phyloP scores from a whole-genome alignment of 129 eudicot genomes.

The Saussurea involucrata region DNA sequence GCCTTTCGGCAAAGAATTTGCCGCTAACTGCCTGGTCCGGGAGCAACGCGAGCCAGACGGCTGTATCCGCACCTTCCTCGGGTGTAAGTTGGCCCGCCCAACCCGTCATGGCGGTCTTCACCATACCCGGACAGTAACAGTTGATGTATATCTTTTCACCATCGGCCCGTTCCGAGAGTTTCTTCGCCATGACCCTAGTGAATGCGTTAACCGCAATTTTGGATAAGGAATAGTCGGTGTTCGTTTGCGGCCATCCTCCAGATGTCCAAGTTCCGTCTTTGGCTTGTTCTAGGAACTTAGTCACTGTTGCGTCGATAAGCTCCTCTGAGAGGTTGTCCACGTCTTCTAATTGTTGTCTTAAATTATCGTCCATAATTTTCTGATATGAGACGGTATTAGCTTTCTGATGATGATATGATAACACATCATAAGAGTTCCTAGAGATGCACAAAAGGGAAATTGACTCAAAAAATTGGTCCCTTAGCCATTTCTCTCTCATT shows the following conservation, averaged over 20 bases:
- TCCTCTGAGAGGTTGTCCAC: conserved; percentile 67
- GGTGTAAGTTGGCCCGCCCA: conserved; percentile 79
- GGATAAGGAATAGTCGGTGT: conserved; percentile 80
- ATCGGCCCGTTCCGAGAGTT: conserved; percentile 56
- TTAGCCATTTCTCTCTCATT: no score
- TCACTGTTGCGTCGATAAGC: conserved; percentile 54
- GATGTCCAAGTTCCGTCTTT: conserved; percentile 78
- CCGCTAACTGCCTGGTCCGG: conserved; percentile 16
- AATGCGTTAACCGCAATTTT: conserved; percentile 76
- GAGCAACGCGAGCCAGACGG: conserved; percentile 87
- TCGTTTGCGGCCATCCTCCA: conserved; percentile 83
- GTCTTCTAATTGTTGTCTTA: conserved; percentile 71
- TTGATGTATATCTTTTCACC: conserved; percentile 67
- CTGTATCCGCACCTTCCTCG: conserved; percentile 91
- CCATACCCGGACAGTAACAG: conserved; percentile 96
- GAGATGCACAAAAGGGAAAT: background rate
- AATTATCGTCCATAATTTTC: conserved; percentile 57
- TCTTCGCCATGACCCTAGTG: conserved; percentile 63
- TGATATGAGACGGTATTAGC: conserved; percentile 9
- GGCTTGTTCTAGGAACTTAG: conserved; percentile 62
- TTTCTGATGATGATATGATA: background rate
- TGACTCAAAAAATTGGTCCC: no score
- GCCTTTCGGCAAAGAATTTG: background rate
- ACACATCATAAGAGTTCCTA: background rate
- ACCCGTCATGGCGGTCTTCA: conserved; percentile 91